Evolutionary conservation across 208 protist species (phyloP).

Genomic region (Leishmania guyanensis): DNA sequence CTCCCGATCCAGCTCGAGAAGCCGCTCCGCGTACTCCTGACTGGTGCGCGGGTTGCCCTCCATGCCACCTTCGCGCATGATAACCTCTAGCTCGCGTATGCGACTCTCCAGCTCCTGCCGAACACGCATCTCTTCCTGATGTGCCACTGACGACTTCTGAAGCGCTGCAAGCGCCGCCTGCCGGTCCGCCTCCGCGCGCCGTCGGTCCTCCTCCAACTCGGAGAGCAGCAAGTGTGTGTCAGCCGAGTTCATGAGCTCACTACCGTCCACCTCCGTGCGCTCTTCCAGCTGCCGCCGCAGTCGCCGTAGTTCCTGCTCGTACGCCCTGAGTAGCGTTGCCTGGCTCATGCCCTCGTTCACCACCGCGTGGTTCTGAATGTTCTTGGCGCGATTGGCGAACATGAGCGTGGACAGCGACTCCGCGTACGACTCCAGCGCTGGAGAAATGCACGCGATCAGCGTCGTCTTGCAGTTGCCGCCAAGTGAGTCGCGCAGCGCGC

Average conservation of each 20-base stretch:
- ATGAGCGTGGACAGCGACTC: conserved; percentile 83
- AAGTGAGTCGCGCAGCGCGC: conserved; percentile 92
- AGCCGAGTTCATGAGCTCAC: background rate
- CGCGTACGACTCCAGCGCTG: conserved; percentile 66
- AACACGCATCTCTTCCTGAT: conserved; percentile 44
- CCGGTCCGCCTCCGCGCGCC: conserved; percentile 35
- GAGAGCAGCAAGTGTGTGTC: conserved; percentile 22
- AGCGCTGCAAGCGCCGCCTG: conserved; percentile 70
- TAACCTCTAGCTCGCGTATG: conserved; percentile 59
- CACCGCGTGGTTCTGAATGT: conserved; percentile 60
- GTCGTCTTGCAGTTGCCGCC: conserved; percentile 96
- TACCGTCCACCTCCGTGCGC: background rate
- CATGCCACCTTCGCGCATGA: conserved; percentile 51
- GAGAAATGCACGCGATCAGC: conserved; percentile 90
- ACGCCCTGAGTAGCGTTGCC: conserved; percentile 53
- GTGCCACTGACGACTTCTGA: conserved; percentile 43
- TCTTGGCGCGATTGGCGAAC: conserved; percentile 77
- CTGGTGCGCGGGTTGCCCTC: conserved; percentile 51
- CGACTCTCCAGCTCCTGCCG: conserved; percentile 54
- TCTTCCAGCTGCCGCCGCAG: conserved; percentile 46
- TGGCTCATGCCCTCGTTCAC: conserved; percentile 80
- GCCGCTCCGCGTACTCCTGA: conserved; percentile 58
- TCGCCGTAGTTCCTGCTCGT: conserved; percentile 63
- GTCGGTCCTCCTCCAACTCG: conserved; percentile 40
- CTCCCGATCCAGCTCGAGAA: conserved; percentile 88